Conservation (phyloP, 2,329 filamentous ascomycete genomes). For the Trichoderma gracile region DNA sequence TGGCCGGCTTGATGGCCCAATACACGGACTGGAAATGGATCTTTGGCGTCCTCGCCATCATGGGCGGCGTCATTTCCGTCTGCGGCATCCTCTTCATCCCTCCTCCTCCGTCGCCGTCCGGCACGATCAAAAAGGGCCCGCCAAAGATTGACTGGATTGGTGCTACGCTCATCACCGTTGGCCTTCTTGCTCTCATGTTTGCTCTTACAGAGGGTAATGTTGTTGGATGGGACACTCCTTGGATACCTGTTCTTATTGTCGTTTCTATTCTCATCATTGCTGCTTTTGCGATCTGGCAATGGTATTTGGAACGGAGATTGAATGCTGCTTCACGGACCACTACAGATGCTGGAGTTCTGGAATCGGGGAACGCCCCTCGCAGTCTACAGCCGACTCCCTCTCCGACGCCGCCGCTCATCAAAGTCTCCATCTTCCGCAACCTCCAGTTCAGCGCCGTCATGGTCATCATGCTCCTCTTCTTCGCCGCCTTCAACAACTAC, state of each 20-base stretch:
- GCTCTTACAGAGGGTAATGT: constrained; percentile 69
- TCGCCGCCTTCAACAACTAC: constrained; percentile 67
- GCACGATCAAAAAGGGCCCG: constrained; percentile 29
- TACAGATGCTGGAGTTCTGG: background rate
- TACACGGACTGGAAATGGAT: constrained; percentile 67
- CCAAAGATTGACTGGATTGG: constrained; percentile 65
- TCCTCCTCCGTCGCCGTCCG: constrained; percentile 38
- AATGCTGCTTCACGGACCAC: background rate
- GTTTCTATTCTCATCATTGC: constrained; percentile 57
- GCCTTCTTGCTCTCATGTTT: constrained; percentile 64
- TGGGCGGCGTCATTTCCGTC: constrained; percentile 57
- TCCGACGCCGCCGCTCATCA: constrained; percentile 58
- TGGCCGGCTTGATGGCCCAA: constrained; percentile 63
- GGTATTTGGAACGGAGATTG: constrained; percentile 40
- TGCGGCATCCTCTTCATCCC: constrained; percentile 63
- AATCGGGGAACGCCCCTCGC: constrained; percentile 26
- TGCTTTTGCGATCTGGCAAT: constrained; percentile 62
- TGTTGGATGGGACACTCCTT: constrained; percentile 65
- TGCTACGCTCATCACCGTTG: constrained; percentile 61
- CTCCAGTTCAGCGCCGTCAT: constrained; percentile 62
- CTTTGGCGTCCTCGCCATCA: constrained; percentile 63
- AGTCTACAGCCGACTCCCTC: constrained; percentile 26
- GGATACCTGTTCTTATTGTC: constrained; percentile 61
- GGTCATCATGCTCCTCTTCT: constrained; percentile 66
- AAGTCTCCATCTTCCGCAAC: constrained; percentile 63